These are phyloP conservation scores for Sporothrix schenckii DNA, from an alignment of 2,329 filamentous ascomycete species.

Conservation along the genomic window DNA sequence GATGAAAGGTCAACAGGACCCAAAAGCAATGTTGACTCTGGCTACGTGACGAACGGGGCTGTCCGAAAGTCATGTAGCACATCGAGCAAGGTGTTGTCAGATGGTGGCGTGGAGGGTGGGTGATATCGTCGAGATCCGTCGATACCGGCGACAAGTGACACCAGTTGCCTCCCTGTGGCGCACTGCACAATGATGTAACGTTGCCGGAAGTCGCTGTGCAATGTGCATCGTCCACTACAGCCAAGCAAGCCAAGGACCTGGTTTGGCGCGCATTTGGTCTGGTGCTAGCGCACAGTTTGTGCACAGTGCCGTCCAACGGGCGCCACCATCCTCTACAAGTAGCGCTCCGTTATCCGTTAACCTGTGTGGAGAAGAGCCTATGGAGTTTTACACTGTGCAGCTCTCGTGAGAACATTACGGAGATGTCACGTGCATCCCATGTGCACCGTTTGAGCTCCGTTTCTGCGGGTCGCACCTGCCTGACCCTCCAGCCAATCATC, in stretches of 20 bases:
- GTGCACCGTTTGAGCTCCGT: constrained; percentile 13
- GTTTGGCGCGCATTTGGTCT: not conserved
- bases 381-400: not conserved
- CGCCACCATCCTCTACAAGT: not conserved
- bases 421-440: not conserved
- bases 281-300: constrained; percentile 3
- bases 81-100: not conserved
- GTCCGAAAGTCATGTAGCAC: constrained; percentile 27
- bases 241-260: not conserved
- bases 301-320: not conserved
- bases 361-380: not conserved
- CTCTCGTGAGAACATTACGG: not conserved
- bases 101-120: not conserved
- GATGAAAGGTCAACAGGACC: not conserved
- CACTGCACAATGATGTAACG: constrained; percentile 26
- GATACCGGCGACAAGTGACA: not conserved
- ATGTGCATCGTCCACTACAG: not conserved
- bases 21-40: constrained; percentile 26
- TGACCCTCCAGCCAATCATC: constrained; percentile 22
- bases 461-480: constrained; percentile 10
- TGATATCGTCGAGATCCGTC: constrained; percentile 12
- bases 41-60: constrained; percentile 10
- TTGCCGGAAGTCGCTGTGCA: constrained; percentile 26
- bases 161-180: constrained; percentile 18
- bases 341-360: not conserved